These are phyloP conservation scores for Protomyces inundatus DNA, from an alignment of 1,139 yeast genomes.

Conservation along the genomic window DNA sequence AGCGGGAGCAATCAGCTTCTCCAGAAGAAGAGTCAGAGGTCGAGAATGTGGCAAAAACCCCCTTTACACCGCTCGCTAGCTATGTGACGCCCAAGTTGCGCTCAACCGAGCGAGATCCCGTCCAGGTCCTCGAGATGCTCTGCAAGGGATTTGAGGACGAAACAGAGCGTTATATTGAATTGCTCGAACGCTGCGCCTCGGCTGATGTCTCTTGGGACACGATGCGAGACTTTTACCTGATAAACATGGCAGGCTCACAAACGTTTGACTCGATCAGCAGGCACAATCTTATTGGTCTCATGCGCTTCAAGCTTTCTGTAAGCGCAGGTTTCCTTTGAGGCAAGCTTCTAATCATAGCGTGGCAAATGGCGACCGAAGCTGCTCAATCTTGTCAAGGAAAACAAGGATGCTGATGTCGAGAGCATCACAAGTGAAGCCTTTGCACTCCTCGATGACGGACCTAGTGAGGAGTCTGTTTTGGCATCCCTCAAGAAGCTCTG, in stretches of 20 bases:
- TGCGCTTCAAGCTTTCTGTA: neutral
- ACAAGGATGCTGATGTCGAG: neutral
- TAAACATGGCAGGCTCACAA: neutral
- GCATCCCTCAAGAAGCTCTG: neutral
- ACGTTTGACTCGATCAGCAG: neutral
- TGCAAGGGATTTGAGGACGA: too few species aligned
- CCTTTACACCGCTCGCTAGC: too few species aligned
- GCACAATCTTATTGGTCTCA: neutral
- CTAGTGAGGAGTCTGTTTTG: neutral
- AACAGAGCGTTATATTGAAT: neutral
- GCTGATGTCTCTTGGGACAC: too few species aligned
- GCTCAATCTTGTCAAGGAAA: neutral
- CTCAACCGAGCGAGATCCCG: too few species aligned
- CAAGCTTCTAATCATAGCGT: neutral
- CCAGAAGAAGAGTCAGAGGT: too few species aligned
- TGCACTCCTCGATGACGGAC: neutral
- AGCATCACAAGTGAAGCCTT: neutral
- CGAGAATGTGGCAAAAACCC: too few species aligned
- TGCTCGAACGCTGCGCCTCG: neutral
- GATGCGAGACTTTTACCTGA: neutral
- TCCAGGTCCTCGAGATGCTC: too few species aligned
- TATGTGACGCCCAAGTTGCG: too few species aligned
- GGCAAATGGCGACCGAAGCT: neutral
- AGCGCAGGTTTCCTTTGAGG: neutral
- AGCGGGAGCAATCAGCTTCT: too few species aligned